These are phyloP conservation scores for Lecanosticta acicola DNA, from an alignment of 2,329 filamentous ascomycete genomes.

Conservation along the genomic window DNA sequence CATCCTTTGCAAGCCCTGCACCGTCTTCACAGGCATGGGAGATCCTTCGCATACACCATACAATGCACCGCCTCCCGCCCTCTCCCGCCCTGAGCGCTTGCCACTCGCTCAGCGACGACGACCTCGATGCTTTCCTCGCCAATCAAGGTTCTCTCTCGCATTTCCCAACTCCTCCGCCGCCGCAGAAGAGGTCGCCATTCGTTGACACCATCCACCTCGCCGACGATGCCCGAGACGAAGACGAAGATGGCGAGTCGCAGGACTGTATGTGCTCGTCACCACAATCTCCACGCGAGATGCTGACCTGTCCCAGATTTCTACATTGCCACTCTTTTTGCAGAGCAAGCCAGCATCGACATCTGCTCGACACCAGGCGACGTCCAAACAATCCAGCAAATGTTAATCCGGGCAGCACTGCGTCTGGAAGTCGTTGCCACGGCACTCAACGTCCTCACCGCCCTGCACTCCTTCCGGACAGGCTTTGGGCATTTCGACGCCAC, in stretches of 20 bases:
- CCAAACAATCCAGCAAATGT: conserved; percentile 19
- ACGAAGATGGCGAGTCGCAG: not conserved
- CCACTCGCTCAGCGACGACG: conserved; percentile 29
- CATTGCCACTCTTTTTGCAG: conserved; percentile 19
- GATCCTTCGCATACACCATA: too few relatives aligned
- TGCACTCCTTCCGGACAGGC: conserved; percentile 4
- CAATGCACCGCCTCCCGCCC: too few relatives aligned
- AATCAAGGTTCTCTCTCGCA: conserved; percentile 26
- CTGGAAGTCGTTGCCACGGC: conserved; percentile 27
- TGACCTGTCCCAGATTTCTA: conserved; percentile 13
- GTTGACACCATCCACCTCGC: conserved; percentile 17
- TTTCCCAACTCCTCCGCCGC: conserved; percentile 30
- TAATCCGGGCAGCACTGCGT: conserved; percentile 24
- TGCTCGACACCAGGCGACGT: conserved; percentile 11
- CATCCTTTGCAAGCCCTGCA: too few relatives aligned
- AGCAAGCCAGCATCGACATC: conserved; percentile 7
- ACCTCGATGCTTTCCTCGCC: conserved; percentile 31
- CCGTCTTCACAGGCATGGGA: too few relatives aligned
- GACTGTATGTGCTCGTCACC: conserved; percentile 3
- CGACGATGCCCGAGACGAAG: conserved; percentile 8
- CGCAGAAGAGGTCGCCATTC: conserved; percentile 14
- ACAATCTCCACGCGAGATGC: not conserved
- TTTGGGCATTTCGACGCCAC: conserved; percentile 1
- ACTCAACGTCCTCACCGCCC: conserved; percentile 26
- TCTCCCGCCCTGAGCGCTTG: conserved; percentile 29